Percentiles rank a stretch among this genome's conserved stretches.
Evolutionary conservation across 2,329 filamentous ascomycete species (phyloP).

Genomic region (Tolypocladium paradoxum): DNA sequence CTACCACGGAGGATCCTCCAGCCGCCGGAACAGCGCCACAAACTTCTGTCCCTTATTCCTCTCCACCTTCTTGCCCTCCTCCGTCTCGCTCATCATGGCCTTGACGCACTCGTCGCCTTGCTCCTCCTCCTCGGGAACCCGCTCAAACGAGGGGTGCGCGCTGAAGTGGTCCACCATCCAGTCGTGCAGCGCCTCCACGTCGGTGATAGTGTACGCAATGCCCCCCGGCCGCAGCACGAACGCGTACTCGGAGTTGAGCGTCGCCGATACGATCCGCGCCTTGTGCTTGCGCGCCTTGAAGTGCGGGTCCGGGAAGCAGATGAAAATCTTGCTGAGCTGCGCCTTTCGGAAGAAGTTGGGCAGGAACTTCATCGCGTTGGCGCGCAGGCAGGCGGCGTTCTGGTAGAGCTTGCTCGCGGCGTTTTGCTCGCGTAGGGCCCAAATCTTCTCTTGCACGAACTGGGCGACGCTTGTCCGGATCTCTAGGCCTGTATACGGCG

Average conservation of each 20-base stretch:
- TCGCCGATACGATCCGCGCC: slow-evolving; percentile 81
- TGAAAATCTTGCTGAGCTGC: slow-evolving; percentile 85
- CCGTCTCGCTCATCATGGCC: slow-evolving; percentile 74
- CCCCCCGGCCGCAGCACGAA: slow-evolving; percentile 77
- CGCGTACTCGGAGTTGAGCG: slow-evolving; percentile 86
- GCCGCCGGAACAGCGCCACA: slow-evolving; percentile 75
- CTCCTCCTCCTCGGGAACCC: slow-evolving; percentile 56
- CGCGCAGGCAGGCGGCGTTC: slow-evolving; percentile 80
- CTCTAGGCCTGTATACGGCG: slow-evolving; percentile 57
- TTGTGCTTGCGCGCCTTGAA: slow-evolving; percentile 98
- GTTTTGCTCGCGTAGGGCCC: slow-evolving; percentile 63
- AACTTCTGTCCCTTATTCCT: slow-evolving; percentile 86
- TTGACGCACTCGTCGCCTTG: slow-evolving; percentile 60
- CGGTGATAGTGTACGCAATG: slow-evolving; percentile 90
- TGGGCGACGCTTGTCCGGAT: slow-evolving; percentile 84
- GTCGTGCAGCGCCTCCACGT: slow-evolving; percentile 84
- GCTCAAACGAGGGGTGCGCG: slow-evolving; percentile 66
- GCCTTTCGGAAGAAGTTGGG: slow-evolving; percentile 84
- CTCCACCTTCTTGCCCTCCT: slow-evolving; percentile 94
- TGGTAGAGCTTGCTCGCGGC: slow-evolving; percentile 49
- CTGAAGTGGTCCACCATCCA: slow-evolving; percentile 91
- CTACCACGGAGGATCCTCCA: slow-evolving; percentile 71
- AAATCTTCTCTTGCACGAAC: slow-evolving; percentile 81
- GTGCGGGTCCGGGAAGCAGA: slow-evolving; percentile 97
- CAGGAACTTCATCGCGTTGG: slow-evolving; percentile 99